phyloP scores from a whole-genome alignment of 768 basidiomycete species.

The Boletus tylopilopsis region DNA sequence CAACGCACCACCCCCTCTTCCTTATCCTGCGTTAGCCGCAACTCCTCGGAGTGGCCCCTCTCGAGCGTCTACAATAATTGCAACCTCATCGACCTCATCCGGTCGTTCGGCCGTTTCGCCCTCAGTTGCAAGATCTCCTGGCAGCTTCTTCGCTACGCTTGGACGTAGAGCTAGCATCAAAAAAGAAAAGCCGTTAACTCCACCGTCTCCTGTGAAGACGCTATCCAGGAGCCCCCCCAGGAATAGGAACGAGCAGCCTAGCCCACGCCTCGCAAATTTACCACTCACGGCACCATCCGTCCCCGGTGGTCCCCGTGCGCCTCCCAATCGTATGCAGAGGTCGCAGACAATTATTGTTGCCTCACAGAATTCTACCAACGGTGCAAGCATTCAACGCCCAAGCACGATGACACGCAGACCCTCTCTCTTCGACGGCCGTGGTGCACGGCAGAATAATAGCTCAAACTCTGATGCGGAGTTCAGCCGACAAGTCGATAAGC shows the following conservation, averaged over 20 bases:
- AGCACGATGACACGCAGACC: conserved; percentile 28
- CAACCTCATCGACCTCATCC: conserved; percentile 45
- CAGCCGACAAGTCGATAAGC: conserved; percentile 63
- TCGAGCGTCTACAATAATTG: conserved; percentile 32
- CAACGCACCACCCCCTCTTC: conserved; percentile 57
- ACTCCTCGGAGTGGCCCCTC: conserved; percentile 24
- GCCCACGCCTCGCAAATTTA: conserved; percentile 31
- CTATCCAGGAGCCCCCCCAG: conserved; percentile 37
- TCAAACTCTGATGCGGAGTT: conserved; percentile 45
- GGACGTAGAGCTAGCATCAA: conserved; percentile 65
- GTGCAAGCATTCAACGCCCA: conserved; percentile 25
- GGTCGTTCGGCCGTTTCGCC: conserved; percentile 44
- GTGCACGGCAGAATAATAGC: conserved; percentile 1
- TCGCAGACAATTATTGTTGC: conserved; percentile 62
- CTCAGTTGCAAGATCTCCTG: conserved; percentile 39
- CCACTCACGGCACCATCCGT: conserved; percentile 44
- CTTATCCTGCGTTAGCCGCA: conserved; percentile 68
- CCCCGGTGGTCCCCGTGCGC: conserved; percentile 73
- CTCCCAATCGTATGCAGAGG: conserved; percentile 56
- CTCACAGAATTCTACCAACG: conserved; percentile 25
- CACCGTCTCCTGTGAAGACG: conserved; percentile 33
- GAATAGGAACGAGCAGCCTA: conserved; percentile 21
- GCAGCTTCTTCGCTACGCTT: conserved; percentile 70
- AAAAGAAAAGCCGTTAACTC: conserved; percentile 31
- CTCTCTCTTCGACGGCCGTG: conserved; percentile 28